These are phyloP conservation scores for Phytophthora palmivora DNA, from an alignment of 352 stramenopile species.

Conservation along the genomic window DNA sequence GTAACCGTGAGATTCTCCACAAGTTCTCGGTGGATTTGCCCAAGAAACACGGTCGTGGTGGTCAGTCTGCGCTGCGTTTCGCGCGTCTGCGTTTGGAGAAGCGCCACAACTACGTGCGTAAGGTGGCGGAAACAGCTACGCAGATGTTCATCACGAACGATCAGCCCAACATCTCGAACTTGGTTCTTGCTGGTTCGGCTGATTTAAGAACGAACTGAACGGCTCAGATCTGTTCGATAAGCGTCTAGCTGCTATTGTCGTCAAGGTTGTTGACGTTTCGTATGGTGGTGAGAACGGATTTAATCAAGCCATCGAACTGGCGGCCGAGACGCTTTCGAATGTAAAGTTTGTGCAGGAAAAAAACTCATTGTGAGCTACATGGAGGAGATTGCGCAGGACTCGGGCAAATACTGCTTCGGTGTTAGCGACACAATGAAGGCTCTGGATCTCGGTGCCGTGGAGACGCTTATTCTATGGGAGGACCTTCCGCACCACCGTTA, in stretches of 20 bases:
- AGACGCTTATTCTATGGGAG: constrained; percentile 99
- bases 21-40: constrained; percentile 98
- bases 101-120: constrained; percentile 99
- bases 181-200: constrained; percentile 98
- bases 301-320: constrained; percentile 99
- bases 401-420: constrained; percentile 99
- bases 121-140: constrained; percentile 98
- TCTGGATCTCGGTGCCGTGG: constrained; percentile 97
- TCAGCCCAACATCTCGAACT: constrained; percentile 96
- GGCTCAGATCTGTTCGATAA: constrained; percentile 97
- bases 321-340: constrained; percentile 96
- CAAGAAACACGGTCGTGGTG: constrained; percentile 99
- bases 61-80: constrained; percentile 99
- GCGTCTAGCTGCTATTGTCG: constrained; percentile 94
- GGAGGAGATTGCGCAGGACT: constrained; percentile 99
- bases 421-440: constrained; percentile 98
- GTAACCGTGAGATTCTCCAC: constrained; percentile 93
- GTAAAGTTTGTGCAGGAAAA: constrained; percentile 99
- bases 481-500: constrained; percentile 97
- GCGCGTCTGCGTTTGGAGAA: constrained; percentile 99
- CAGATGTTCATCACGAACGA: constrained; percentile 99
- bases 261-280: constrained; percentile 99
- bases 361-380: constrained; percentile 99
- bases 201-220: constrained; percentile 99
- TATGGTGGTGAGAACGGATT: constrained; percentile 99